A percentile compares a stretch with the other conserved stretches of the same genome.
These are phyloP conservation scores for Albifimbria verrucaria DNA, from an alignment of 2,329 filamentous ascomycete species.

Conservation along the genomic window DNA sequence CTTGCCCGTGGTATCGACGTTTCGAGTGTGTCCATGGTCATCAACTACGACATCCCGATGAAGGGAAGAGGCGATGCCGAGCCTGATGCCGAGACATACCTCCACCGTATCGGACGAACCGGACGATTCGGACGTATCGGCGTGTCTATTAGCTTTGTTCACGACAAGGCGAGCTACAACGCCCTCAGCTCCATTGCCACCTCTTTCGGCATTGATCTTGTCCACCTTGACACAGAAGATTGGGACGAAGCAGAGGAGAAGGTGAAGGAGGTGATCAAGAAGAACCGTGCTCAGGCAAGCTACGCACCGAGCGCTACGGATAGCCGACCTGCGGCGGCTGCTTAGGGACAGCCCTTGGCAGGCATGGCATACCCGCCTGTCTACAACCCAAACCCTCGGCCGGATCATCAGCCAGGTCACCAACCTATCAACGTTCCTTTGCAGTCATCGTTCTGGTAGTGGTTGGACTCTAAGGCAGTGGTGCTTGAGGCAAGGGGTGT, in stretches of 20 bases:
- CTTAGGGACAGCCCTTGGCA: conserved; percentile 22
- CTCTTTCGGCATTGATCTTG: conserved; percentile 77
- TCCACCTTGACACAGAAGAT: conserved; percentile 77
- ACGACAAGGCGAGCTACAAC: conserved; percentile 76
- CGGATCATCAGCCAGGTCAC: no score
- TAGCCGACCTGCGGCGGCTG: conserved; percentile 21
- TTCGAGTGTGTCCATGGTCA: conserved; percentile 91
- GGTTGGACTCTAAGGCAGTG: no score
- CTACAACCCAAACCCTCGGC: background rate
- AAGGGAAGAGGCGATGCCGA: conserved; percentile 73
- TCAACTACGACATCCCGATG: conserved; percentile 91
- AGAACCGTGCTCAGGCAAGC: conserved; percentile 55
- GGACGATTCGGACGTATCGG: conserved; percentile 95
- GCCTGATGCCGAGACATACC: conserved; percentile 91
- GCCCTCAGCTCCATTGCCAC: conserved; percentile 76
- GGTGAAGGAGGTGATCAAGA: conserved; percentile 79
- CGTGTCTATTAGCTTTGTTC: conserved; percentile 92
- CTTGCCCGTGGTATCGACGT: conserved; percentile 92
- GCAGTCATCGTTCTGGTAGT: no score
- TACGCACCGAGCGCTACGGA: conserved; percentile 47
- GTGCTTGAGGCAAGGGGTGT: no score
- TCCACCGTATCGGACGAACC: conserved; percentile 95
- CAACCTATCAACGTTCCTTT: background rate
- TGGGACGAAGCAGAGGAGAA: conserved; percentile 87
- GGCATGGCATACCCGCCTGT: background rate